Evolutionary conservation across 495 filamentous ascomycete genomes (phyloP), one percentile per base, ranked within the genome.

Genomic region (Daldinia vernicosa): DNA sequence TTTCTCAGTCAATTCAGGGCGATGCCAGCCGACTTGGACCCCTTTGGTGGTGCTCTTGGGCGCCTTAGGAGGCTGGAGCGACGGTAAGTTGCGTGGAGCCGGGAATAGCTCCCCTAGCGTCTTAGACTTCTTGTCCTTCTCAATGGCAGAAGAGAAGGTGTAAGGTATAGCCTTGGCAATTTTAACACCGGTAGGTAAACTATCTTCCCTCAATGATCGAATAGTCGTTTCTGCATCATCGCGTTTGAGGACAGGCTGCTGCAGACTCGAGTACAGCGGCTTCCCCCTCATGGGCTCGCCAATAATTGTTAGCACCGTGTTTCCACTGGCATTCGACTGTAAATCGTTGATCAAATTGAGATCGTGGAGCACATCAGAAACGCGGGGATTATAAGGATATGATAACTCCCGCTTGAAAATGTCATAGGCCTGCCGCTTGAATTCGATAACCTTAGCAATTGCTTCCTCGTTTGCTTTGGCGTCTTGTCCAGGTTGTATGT

Each of bases 101-200:
- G 90, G 85, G 79, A 97, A 98, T 2, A 93, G 79, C 54, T 97
- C 92, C 17, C 91, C 92, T 30, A 98, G 84, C 1, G 92, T 96
- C 32, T 84, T 84, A 0, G 78, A 71, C 40, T 83, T 87, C 43
- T 84, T 85, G 27, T 70, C 78, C 73, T 82, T 84, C 6, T 84
- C 82, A 17, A 75, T 58, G 26, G 76, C 60, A 3, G 74, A 66
- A 7, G 72, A 50, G 17, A 72, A 68, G 8, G 76, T 72, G 40
- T 72, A 76, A 7, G 92, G 89, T 58, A 89, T 75, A 15, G 95
- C 85, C 66, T 89, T 88, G 14, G 91, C 93, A 9, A 88, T 83
- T 8, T 84, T 86, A 32, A 97, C 89, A 30, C 92, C 91, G 62
- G 88, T 91, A 1, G 93, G 94, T 33, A 98, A 77, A 14, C 81